Evolutionary conservation across 805 yeast species (phyloP).

Genomic region (Barnettozyma siamensis): DNA sequence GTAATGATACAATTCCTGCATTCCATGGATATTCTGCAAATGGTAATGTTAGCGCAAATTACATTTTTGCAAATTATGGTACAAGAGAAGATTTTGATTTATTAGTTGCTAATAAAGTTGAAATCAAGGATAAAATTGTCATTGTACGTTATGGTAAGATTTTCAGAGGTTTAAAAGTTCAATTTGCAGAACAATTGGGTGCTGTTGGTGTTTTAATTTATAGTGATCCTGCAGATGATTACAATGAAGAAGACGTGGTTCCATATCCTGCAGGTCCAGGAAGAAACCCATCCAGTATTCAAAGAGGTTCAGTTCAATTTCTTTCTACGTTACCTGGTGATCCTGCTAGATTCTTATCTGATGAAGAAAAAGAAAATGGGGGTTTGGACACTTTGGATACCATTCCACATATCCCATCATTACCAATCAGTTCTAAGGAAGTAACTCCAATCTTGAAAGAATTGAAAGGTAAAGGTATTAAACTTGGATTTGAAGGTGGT

Average conservation of each 20-base stretch:
- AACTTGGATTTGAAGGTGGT: constrained; percentile 44
- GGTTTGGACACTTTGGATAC: constrained; percentile 40
- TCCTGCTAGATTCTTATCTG: constrained; percentile 53
- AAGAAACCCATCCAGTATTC: constrained; percentile 68
- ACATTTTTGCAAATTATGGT: constrained; percentile 68
- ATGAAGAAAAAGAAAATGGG: constrained; percentile 48
- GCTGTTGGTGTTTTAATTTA: constrained; percentile 62
- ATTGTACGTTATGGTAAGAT: constrained; percentile 61
- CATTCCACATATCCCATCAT: constrained; percentile 62
- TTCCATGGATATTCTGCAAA: constrained; percentile 73
- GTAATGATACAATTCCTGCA: constrained; percentile 52
- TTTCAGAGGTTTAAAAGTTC: constrained; percentile 70
- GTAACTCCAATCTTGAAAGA: constrained; percentile 55
- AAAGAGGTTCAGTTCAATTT: constrained; percentile 70
- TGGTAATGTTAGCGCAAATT: constrained; percentile 66
- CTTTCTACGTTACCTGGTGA: constrained; percentile 64
- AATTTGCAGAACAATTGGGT: constrained; percentile 69
- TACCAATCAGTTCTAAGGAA: constrained; percentile 63
- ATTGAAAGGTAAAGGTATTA: constrained; percentile 53
- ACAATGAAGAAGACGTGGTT: constrained; percentile 48
- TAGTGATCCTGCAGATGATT: constrained; percentile 66
- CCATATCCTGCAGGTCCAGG: constrained; percentile 76
- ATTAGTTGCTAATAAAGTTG: constrained; percentile 42
- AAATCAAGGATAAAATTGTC: constrained; percentile 53
- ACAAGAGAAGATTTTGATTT: constrained; percentile 50